Percentiles rank a stretch among this genome's conserved stretches.
phyloP scores from a whole-genome alignment of 169 alveolate genomes.

The Plasmodium knowlesi region DNA sequence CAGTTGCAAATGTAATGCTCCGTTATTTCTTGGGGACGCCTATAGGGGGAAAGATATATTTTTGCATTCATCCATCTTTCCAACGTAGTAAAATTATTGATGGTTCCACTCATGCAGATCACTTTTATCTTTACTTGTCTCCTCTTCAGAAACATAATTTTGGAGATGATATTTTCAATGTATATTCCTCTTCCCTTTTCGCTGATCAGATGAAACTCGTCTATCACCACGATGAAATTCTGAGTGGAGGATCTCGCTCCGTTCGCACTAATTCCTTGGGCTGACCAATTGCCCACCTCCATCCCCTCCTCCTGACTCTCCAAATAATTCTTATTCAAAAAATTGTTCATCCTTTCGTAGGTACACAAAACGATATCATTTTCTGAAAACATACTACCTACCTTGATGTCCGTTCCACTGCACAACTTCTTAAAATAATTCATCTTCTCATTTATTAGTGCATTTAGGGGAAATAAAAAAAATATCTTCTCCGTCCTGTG shows the following conservation, averaged over 20 bases:
- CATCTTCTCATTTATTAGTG: constrained; percentile 62
- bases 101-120: constrained; percentile 67
- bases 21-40: constrained; percentile 51
- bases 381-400: constrained; percentile 21
- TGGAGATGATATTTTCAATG: constrained; percentile 51
- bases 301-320: neutral
- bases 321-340: constrained; percentile 34
- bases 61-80: constrained; percentile 61
- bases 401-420: constrained; percentile 23
- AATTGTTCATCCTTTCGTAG: constrained; percentile 44
- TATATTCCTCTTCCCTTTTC: constrained; percentile 69
- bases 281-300: neutral
- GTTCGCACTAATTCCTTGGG: neutral
- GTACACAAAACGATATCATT: constrained; percentile 47
- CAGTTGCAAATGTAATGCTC: constrained; percentile 59
- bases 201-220: constrained; percentile 53
- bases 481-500: constrained; percentile 8
- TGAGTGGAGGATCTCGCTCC: neutral
- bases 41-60: constrained; percentile 32
- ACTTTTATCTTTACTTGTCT: constrained; percentile 16
- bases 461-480: constrained; percentile 62
- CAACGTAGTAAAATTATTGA: constrained; percentile 11
- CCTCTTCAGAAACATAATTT: constrained; percentile 30
- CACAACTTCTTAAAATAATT: constrained; percentile 37
- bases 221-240: constrained; percentile 27